A percentile compares a stretch with the other conserved stretches of the same genome.
phyloP scores from a whole-genome alignment of 176 grass and related monocot species.

The Aechmea fasciata region DNA sequence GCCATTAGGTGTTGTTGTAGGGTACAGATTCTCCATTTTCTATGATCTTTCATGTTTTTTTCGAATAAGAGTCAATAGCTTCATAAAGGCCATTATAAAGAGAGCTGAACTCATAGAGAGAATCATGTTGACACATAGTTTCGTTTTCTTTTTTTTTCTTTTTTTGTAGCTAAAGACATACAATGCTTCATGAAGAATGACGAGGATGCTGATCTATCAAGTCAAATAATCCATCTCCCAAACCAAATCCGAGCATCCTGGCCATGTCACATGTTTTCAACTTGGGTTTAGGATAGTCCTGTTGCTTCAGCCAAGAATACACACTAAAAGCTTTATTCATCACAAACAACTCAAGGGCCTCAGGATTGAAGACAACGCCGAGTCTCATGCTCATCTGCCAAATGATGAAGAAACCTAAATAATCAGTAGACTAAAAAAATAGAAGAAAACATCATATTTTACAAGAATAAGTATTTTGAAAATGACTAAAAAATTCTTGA shows the following conservation, averaged over 20 bases:
- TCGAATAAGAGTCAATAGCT: neutral
- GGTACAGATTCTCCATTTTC: neutral
- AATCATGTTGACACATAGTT: too few relatives aligned
- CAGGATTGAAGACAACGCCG: slow-evolving; percentile 83
- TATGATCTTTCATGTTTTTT: neutral
- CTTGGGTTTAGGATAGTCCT: slow-evolving; percentile 55
- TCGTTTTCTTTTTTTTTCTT: neutral
- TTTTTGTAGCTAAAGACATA: neutral
- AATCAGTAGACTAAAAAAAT: neutral
- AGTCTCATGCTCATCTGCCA: slow-evolving; percentile 66
- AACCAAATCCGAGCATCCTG: slow-evolving; percentile 76
- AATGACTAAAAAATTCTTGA: neutral
- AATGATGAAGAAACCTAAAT: neutral
- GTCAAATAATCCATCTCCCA: slow-evolving; percentile 66
- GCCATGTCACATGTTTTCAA: slow-evolving; percentile 83
- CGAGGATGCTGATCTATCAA: slow-evolving; percentile 55
- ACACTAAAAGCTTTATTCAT: slow-evolving; percentile 69
- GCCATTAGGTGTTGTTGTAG: neutral
- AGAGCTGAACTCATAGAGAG: too few relatives aligned
- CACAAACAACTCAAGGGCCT: slow-evolving; percentile 74
- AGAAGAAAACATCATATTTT: slow-evolving; percentile 7
- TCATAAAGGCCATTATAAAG: too few relatives aligned
- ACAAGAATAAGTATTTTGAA: neutral
- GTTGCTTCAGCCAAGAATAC: slow-evolving; percentile 62
- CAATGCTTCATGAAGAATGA: slow-evolving; percentile 7